phyloP scores from a whole-genome alignment of 73 alveolate species.

The Symbiodinium pilosum region DNA sequence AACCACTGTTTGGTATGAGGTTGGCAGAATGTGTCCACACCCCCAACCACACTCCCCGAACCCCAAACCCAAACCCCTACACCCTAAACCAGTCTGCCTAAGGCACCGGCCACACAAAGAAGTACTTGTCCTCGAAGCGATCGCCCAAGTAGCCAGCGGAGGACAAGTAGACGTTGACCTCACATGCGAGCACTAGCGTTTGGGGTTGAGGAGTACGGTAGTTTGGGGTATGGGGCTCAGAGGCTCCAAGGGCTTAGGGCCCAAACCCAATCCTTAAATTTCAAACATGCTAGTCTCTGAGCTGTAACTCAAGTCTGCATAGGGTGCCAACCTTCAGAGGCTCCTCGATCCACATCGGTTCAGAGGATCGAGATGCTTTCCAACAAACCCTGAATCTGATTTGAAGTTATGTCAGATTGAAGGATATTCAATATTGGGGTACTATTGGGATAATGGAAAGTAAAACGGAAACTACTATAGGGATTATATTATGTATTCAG shows the following conservation, averaged over 20 bases:
- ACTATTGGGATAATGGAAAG: too few species aligned
- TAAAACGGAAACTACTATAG: too few species aligned
- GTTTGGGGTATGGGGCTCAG: background rate
- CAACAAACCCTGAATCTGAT: background rate
- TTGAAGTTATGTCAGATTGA: background rate
- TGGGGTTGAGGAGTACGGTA: background rate
- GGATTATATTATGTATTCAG: too few species aligned
- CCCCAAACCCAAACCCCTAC: background rate
- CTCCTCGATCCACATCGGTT: too few species aligned
- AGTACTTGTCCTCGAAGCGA: constrained; percentile 85
- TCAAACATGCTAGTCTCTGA: too few species aligned
- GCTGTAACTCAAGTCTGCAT: too few species aligned
- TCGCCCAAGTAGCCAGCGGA: constrained; percentile 92
- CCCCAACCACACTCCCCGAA: background rate
- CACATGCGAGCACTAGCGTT: too few species aligned
- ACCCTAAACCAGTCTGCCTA: background rate
- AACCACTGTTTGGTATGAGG: too few species aligned
- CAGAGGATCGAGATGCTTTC: too few species aligned
- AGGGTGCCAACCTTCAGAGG: too few species aligned
- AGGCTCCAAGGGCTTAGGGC: background rate
- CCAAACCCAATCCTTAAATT: too few species aligned
- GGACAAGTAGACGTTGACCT: constrained; percentile 87
- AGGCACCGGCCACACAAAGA: constrained; percentile 65
- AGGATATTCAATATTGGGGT: background rate
- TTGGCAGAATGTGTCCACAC: too few species aligned